phyloP scores from a whole-genome alignment of 1,284 basidiomycete species.

The Microbotryum intermedium region DNA sequence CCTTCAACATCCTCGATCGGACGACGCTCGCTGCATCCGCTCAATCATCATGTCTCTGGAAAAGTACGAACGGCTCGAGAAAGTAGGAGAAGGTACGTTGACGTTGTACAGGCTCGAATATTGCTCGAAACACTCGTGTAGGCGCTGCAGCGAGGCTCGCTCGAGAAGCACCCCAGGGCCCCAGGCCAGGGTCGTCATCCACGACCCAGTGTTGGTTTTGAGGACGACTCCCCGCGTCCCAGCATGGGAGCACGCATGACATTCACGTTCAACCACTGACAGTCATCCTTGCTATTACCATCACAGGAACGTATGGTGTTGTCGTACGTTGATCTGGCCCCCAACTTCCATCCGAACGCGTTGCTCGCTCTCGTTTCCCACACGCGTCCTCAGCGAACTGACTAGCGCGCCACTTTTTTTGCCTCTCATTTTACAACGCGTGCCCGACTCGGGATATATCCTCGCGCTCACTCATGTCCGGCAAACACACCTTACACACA shows the following conservation, averaged over 20 bases:
- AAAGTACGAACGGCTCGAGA: slow-evolving; percentile 35
- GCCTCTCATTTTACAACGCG: background rate
- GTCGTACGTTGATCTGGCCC: slow-evolving; percentile 55
- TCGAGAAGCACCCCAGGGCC: background rate
- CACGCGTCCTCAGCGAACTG: background rate
- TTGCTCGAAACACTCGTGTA: background rate
- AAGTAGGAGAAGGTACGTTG: slow-evolving; percentile 33
- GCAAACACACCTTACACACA: background rate
- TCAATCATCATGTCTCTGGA: slow-evolving; percentile 25
- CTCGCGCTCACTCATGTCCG: background rate
- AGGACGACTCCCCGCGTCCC: background rate
- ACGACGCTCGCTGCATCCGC: background rate
- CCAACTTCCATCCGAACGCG: background rate
- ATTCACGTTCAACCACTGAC: background rate
- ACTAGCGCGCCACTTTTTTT: background rate
- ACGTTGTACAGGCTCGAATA: background rate
- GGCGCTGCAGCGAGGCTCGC: background rate
- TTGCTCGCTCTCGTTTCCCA: background rate
- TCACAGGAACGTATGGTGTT: slow-evolving; percentile 89
- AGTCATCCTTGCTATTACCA: too few relatives aligned
- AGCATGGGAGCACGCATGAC: background rate
- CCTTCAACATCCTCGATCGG: background rate
- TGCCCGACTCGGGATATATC: too few relatives aligned
- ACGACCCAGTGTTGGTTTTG: background rate
- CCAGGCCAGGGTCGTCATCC: background rate